phyloP scores from a whole-genome alignment of 2,329 filamentous ascomycete genomes.

The Epichloe brachyelytri region DNA sequence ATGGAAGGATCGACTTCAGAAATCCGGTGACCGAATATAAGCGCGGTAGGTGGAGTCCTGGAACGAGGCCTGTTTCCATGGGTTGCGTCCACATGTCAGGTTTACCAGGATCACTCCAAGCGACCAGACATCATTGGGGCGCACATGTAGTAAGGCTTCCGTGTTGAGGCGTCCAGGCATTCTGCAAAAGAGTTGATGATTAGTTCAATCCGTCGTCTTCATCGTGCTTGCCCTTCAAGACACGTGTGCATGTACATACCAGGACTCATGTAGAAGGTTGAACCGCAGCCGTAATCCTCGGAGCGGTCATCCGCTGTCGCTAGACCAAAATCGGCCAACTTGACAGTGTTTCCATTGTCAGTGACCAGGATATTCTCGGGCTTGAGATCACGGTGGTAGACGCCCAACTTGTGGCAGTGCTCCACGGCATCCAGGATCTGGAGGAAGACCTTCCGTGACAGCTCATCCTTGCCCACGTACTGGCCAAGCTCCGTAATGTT shows the following conservation, averaged over 20 bases:
- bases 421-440: conserved; percentile 95
- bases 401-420: conserved; percentile 83
- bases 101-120: conserved; percentile 98
- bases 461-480: conserved; percentile 82
- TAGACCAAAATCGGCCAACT: conserved; percentile 94
- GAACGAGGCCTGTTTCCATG: conserved; percentile 90
- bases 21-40: conserved; percentile 72
- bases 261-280: conserved; percentile 99
- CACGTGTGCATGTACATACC: conserved; percentile 43
- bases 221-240: too few species aligned
- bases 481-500: conserved; percentile 94
- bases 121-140: conserved; percentile 95
- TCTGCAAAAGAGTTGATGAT: conserved; percentile 40
- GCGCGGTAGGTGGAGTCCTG: conserved; percentile 94
- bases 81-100: conserved; percentile 93
- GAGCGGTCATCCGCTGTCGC: conserved; percentile 75
- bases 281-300: conserved; percentile 93
- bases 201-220: neutral
- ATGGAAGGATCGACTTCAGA: conserved; percentile 85
- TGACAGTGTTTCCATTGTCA: conserved; percentile 77
- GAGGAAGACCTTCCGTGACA: conserved; percentile 79
- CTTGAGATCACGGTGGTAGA: conserved; percentile 96
- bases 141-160: conserved; percentile 72
- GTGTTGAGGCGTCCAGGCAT: conserved; percentile 67
- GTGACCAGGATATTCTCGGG: conserved; percentile 95